A percentile compares a stretch with the other conserved stretches of the same genome.
These are phyloP conservation scores for Monosporozyma aquatica DNA, from an alignment of 805 yeast genomes.

Conservation along the genomic window DNA sequence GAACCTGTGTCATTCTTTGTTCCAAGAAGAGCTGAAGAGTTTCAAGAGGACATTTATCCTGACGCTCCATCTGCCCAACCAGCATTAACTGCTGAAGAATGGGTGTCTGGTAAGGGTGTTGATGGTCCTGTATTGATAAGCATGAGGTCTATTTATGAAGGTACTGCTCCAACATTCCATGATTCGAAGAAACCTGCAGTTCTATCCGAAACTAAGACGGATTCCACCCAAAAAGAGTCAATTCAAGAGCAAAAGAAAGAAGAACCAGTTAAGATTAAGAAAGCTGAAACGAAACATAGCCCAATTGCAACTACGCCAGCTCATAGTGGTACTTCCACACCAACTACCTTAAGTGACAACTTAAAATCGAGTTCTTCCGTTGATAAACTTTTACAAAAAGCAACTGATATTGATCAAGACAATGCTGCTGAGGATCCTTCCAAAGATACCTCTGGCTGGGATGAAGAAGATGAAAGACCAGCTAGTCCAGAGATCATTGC, in stretches of 20 bases:
- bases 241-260: constrained; percentile 15
- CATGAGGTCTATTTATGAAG: constrained; percentile 75
- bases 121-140: constrained; percentile 73
- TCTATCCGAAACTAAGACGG: constrained; percentile 12
- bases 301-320: not conserved
- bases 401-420: constrained; percentile 22
- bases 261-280: constrained; percentile 7
- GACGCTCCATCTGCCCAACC: constrained; percentile 77
- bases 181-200: constrained; percentile 19
- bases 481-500: constrained; percentile 3
- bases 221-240: constrained; percentile 8
- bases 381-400: constrained; percentile 22
- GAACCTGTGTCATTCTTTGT: constrained; percentile 91
- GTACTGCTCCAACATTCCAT: constrained; percentile 45
- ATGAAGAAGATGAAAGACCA: constrained; percentile 26
- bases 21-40: constrained; percentile 88
- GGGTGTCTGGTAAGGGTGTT: constrained; percentile 69
- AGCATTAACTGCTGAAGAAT: constrained; percentile 71
- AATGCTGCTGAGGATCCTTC: constrained; percentile 32
- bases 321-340: constrained; percentile 10
- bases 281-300: not conserved
- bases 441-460: constrained; percentile 27
- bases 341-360: constrained; percentile 14
- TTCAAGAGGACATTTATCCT: constrained; percentile 89
- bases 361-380: constrained; percentile 24